Percentiles rank a stretch among this genome's conserved stretches.
These are phyloP conservation scores for Dothideomycetes sp. DNA, from an alignment of 2,329 filamentous ascomycete genomes.

Conservation along the genomic window DNA sequence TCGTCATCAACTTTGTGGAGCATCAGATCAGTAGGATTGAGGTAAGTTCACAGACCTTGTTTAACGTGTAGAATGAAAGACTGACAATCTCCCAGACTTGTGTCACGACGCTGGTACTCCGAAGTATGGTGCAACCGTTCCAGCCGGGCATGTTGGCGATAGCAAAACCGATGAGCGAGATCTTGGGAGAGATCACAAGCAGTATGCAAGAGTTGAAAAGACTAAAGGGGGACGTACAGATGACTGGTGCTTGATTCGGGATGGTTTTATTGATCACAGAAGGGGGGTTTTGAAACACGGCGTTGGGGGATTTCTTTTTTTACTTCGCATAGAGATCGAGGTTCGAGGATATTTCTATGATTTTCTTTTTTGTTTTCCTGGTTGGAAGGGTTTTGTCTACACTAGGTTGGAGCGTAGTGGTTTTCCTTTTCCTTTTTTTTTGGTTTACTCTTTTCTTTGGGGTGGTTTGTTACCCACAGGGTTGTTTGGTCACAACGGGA, in stretches of 20 bases:
- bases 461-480: too few species aligned
- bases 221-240: slow-evolving; percentile 4
- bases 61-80: slow-evolving; percentile 8
- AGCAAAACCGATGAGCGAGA: slow-evolving; percentile 65
- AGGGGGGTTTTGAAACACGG: too few species aligned
- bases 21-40: slow-evolving; percentile 95
- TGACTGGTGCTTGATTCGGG: background rate
- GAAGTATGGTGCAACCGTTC: slow-evolving; percentile 68
- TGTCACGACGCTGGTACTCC: slow-evolving; percentile 66
- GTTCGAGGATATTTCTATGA: too few species aligned
- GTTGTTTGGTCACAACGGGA: too few species aligned
- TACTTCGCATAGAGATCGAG: too few species aligned
- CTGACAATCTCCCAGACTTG: slow-evolving; percentile 54
- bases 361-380: too few species aligned
- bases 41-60: slow-evolving; percentile 46
- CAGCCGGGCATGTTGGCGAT: slow-evolving; percentile 61
- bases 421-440: too few species aligned
- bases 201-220: slow-evolving; percentile 52
- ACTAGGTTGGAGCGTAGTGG: too few species aligned
- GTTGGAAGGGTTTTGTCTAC: too few species aligned
- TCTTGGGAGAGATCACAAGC: slow-evolving; percentile 53
- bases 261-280: too few species aligned
- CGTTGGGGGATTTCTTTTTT: too few species aligned
- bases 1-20: slow-evolving; percentile 82
- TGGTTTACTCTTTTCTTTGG: too few species aligned